phyloP scores from a whole-genome alignment of 345 rosid species.

The Euphorbia tirucalli region DNA sequence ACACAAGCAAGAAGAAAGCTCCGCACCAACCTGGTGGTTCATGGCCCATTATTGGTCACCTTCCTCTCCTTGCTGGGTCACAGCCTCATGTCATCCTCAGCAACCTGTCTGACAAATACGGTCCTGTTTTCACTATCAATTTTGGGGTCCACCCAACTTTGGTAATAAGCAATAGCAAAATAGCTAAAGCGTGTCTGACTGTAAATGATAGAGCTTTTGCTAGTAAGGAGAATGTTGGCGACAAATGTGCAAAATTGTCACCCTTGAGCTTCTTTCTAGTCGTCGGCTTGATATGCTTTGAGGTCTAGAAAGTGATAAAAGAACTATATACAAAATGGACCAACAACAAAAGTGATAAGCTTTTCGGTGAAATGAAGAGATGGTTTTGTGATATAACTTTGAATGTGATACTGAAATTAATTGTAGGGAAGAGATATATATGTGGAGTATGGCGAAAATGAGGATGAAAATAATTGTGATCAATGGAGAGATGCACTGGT shows the following conservation, averaged over 20 bases:
- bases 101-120: slow-evolving; percentile 8
- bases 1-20: not conserved
- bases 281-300: slow-evolving; percentile 20
- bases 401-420: slow-evolving; percentile 26
- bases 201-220: slow-evolving; percentile 8
- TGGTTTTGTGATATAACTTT: slow-evolving; percentile 33
- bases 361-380: slow-evolving; percentile 30
- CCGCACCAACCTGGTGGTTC: slow-evolving; percentile 7
- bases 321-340: slow-evolving; percentile 2
- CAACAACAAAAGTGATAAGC: not conserved
- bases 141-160: slow-evolving; percentile 4
- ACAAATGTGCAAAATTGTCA: slow-evolving; percentile 17
- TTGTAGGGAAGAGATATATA: slow-evolving; percentile 28
- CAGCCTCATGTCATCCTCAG: slow-evolving; percentile 2
- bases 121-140: slow-evolving; percentile 15
- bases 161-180: not conserved
- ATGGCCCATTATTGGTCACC: slow-evolving; percentile 23
- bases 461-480: not conserved
- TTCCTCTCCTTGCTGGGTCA: not conserved
- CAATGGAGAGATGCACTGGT: slow-evolving; percentile 13
- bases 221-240: slow-evolving; percentile 21
- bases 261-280: slow-evolving; percentile 20
- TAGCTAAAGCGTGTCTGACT: slow-evolving; percentile 11
- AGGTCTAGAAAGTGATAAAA: not conserved
- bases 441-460: not conserved